Evolutionary conservation across 306 rosid species (phyloP), one percentile per base, ranked within the genome.

Genomic region (Biancaea sappan): DNA sequence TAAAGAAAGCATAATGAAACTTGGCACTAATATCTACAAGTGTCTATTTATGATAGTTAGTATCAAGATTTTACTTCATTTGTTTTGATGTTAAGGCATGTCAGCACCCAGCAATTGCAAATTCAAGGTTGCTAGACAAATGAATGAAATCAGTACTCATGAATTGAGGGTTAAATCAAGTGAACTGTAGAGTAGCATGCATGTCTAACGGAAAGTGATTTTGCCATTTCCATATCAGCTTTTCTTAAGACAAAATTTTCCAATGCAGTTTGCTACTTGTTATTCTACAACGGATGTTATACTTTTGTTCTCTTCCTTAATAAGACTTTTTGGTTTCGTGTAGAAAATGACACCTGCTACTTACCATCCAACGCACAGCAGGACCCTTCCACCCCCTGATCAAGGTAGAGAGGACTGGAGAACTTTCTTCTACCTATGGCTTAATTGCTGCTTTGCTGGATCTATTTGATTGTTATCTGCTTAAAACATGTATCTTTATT

Each of bases 321-420:
- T 26, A 68, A 40, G 11, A 38, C 50, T 48, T 58, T 47, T 62
- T 80, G 18, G 65, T 74, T 54, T 53, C 72, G 34, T 79, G 84
- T 75, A 94, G 97, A 89, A 88, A 78, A 82, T 81, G 89, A 68
- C 84, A 1, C 96, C 94, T 5, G 74, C 87, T 50, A 89, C 97
- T 82, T 91, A 94, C 85, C 90, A 88, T 75, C 90, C 97, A 40
- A 94, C 97, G 48, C 96, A 94, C 82, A 79, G 32, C 85, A 77
- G 86, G 79, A 84, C 94, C 15, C 82, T 85, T 86, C 97, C 96
- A 5, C 94, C 97, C 31, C 89, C 97, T 37, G 94, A 94, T 88
- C 98, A 94, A 87, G 97, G 97, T 91, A 86, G 56, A 43, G 29
- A 41, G 57, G 31, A 53, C 43, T 59, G 25, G 35, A 57, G 8